Conservation (phyloP, 2,329 filamentous ascomycete species). For the Neurospora sp. region DNA sequence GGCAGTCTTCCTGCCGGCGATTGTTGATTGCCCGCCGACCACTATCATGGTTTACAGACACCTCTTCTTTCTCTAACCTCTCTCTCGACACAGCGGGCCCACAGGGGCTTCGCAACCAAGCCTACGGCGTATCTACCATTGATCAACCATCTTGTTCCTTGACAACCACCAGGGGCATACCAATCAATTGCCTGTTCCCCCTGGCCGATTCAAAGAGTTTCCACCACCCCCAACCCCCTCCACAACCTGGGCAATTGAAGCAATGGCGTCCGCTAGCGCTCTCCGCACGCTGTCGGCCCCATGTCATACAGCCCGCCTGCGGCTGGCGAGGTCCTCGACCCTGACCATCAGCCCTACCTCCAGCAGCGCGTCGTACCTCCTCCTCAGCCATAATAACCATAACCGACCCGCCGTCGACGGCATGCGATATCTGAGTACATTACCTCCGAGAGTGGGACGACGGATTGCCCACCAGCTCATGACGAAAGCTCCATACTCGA, state of each 20-base stretch:
- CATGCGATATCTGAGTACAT: not conserved
- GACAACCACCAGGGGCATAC: not conserved
- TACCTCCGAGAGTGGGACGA: not conserved
- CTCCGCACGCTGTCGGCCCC: not conserved
- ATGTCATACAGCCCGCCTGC: not conserved
- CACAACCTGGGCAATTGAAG: not conserved
- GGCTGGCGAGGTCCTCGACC: not conserved
- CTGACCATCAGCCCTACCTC: not conserved
- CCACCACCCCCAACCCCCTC: not conserved
- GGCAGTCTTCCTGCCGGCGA: not conserved
- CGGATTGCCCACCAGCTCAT: not conserved
- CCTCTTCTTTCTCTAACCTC: not conserved
- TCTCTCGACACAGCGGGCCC: not conserved
- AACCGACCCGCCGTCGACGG: not conserved
- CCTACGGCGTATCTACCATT: not conserved
- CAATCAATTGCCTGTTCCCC: not conserved
- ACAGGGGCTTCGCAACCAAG: not conserved
- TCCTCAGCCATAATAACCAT: not conserved
- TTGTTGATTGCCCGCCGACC: not conserved
- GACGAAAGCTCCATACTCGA: not conserved
- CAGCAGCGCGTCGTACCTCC: not conserved
- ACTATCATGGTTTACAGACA: not conserved
- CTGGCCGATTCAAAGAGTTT: not conserved
- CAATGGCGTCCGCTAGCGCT: not conserved
- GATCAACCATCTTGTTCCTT: not conserved